Percentiles rank a stretch among this genome's conserved stretches.
Conservation (phyloP, 2,329 filamentous ascomycete species). For the Ascocoryne sarcoides region DNA sequence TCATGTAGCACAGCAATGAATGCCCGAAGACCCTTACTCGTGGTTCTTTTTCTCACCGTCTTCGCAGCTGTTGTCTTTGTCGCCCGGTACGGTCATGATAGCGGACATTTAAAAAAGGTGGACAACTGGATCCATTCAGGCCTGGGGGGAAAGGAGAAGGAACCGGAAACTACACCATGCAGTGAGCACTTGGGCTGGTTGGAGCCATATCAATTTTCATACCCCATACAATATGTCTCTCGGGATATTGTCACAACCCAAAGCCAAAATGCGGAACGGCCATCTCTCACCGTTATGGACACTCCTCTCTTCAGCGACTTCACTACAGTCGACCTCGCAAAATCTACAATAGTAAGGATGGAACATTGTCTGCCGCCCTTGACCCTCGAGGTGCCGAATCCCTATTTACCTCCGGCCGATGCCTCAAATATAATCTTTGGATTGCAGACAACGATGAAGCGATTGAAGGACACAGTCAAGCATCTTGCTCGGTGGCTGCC, state of each 20-base stretch:
- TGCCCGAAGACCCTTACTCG: constrained; percentile 8
- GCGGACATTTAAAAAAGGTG: constrained; percentile 8
- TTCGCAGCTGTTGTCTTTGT: constrained; percentile 14
- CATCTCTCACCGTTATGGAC: constrained; percentile 20
- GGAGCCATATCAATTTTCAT: constrained; percentile 22
- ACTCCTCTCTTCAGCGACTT: constrained; percentile 22
- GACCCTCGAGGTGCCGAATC: constrained; percentile 19
- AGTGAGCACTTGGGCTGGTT: constrained; percentile 22
- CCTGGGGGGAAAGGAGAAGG: constrained; percentile 3
- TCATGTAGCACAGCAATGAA: neutral
- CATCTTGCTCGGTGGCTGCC: constrained; percentile 27
- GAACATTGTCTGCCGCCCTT: constrained; percentile 20
- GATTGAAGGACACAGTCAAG: constrained; percentile 24
- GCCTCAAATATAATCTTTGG: constrained; percentile 45
- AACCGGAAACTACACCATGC: constrained; percentile 10
- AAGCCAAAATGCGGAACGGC: constrained; percentile 10
- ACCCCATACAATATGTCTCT: constrained; percentile 23
- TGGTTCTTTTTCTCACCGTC: constrained; percentile 16
- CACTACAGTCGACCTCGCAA: constrained; percentile 13
- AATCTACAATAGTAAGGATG: constrained; percentile 13
- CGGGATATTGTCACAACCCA: constrained; percentile 22
- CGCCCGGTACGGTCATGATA: constrained; percentile 9
- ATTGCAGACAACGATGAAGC: constrained; percentile 24
- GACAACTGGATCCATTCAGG: constrained; percentile 11
- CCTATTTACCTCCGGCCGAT: constrained; percentile 29